Percentiles rank a stretch among this genome's conserved stretches.
phyloP scores from a whole-genome alignment of 2,329 filamentous ascomycete genomes.

The Geosmithia putterillii region DNA sequence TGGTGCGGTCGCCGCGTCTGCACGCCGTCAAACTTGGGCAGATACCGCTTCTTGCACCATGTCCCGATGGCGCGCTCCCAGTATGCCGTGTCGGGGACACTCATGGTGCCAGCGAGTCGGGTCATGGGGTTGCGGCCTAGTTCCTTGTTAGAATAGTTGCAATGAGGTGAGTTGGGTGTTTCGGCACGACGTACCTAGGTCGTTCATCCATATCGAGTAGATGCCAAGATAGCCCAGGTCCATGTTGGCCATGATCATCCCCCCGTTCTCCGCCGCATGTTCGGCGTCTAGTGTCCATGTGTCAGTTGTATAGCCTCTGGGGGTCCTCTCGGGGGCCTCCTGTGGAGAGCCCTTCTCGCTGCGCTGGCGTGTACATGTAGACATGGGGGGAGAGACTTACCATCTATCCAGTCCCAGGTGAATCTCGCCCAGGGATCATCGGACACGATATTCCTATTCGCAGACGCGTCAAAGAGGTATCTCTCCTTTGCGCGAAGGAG shows the following conservation, averaged over 20 bases:
- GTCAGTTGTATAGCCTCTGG: slow-evolving; percentile 9
- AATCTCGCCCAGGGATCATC: slow-evolving; percentile 67
- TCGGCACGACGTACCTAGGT: slow-evolving; percentile 43
- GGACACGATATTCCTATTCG: slow-evolving; percentile 53
- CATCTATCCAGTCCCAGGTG: slow-evolving; percentile 65
- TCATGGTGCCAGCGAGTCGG: slow-evolving; percentile 31
- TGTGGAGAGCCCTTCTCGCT: too few relatives aligned
- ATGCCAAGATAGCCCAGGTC: slow-evolving; percentile 71
- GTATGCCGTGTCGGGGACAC: slow-evolving; percentile 32
- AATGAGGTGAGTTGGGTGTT: background rate
- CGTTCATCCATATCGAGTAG: slow-evolving; percentile 57
- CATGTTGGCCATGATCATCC: slow-evolving; percentile 56
- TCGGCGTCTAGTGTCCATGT: slow-evolving; percentile 43
- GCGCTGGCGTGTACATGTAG: too few relatives aligned
- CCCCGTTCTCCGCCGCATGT: slow-evolving; percentile 48
- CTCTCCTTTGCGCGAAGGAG: slow-evolving; percentile 47
- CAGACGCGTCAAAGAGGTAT: slow-evolving; percentile 51
- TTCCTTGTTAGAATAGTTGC: background rate
- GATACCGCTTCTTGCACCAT: slow-evolving; percentile 49
- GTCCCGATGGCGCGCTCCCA: slow-evolving; percentile 52
- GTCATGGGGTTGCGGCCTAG: slow-evolving; percentile 34
- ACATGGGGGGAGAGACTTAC: slow-evolving; percentile 29
- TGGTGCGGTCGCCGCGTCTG: slow-evolving; percentile 56
- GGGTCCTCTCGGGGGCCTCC: too few relatives aligned
- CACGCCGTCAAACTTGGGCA: slow-evolving; percentile 52